Evolutionary conservation across 306 rosid species (phyloP).

Genomic region (Delonix regia): DNA sequence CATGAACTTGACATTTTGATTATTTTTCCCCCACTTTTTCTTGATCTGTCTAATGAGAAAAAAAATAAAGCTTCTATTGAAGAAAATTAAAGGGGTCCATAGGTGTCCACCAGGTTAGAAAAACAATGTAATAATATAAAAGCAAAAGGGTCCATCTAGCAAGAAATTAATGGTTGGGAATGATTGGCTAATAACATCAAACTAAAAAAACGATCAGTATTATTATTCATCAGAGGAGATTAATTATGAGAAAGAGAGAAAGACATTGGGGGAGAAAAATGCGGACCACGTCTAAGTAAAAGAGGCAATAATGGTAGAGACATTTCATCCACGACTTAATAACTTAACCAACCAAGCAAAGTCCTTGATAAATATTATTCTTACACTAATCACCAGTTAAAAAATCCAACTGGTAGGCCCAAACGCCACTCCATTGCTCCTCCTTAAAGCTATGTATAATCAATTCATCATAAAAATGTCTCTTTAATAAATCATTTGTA

Average conservation of each 20-base stretch:
- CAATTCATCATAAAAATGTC: constrained; percentile 48
- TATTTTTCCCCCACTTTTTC: background rate
- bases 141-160: constrained; percentile 29
- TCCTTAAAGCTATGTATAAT: constrained; percentile 90
- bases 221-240: background rate
- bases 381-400: constrained; percentile 37
- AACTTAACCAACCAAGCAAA: constrained; percentile 82
- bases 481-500: constrained; percentile 58
- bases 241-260: constrained; percentile 26
- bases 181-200: background rate
- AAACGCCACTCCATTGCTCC: constrained; percentile 72
- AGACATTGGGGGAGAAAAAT: constrained; percentile 25
- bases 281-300: constrained; percentile 44
- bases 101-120: constrained; percentile 17
- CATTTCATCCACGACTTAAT: constrained; percentile 91
- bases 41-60: background rate
- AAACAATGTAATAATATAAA: background rate
- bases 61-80: constrained; percentile 14
- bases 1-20: background rate
- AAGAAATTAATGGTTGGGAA: constrained; percentile 36
- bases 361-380: constrained; percentile 36
- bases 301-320: constrained; percentile 57
- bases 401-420: constrained; percentile 61
- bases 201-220: background rate
- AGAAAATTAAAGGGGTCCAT: constrained; percentile 35